Base-by-base conservation (phyloP, 306 rosid genomes). In the Lathyrus oleraceus region DNA sequence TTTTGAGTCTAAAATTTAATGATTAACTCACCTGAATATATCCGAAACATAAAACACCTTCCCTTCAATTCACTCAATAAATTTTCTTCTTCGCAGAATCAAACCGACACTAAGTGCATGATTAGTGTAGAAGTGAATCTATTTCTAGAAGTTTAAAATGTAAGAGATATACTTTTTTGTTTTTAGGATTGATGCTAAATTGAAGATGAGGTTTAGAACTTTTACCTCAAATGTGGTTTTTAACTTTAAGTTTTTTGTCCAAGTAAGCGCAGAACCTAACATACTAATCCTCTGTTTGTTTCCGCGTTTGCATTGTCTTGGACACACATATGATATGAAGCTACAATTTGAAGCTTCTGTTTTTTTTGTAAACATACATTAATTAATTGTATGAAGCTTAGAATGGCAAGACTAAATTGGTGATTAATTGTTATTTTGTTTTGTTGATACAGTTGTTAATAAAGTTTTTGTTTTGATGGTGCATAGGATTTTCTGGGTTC, bases 401-500 rank as follows among this genome's bases (percentile, higher is more conserved):
- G 8, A 14, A 44, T 44, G 3, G 5, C 27, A 51, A 8, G 25
- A 17, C 0, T 1, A 51, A 15, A 16, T 48, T 59, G 14, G 13
- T 15, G 43, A 8, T 7, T n/a, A n/a, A 4, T 59, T 32, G 17
- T 30, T 30, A 2, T 27, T 30, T 30, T 14, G 3, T 28, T 58
- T 28, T 12, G 5, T 0, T 25, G 42, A 44, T n/a, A 16, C n/a
- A 8, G 2, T 6, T 17, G 10, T 19, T 35, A 38, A 57, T 5
- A 12, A 5, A 4, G 35, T 10, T 25, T 12, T 67, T 67, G 23
- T 13, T 6, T 47, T 39, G 21, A 9, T 53, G 10, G 4, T 74
- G 51, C 13, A 52, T 21, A 92, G 96, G 98, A 82, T 0, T 93
- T 93, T 80, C 9, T 93, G 73, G 98, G 97, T 10, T 93, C 98